phyloP scores from a whole-genome alignment of 768 basidiomycete species.

The Pulveroboletus ravenelii region DNA sequence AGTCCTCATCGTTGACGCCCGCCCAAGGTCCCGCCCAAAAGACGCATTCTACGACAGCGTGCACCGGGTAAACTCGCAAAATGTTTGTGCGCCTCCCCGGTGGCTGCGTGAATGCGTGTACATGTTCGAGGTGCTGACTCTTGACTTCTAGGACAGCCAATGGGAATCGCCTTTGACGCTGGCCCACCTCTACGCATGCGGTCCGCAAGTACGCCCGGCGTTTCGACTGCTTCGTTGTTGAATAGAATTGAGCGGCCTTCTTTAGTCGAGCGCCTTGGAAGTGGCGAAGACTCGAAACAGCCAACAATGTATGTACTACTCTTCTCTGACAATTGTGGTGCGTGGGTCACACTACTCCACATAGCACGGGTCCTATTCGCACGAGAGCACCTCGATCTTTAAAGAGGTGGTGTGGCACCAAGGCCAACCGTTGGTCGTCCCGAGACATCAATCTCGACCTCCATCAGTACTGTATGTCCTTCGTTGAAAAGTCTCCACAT shows the following conservation, averaged over 20 bases:
- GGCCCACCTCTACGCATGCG: slow-evolving; percentile 43
- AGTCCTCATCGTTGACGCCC: too few relatives aligned
- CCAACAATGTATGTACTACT: slow-evolving; percentile 15
- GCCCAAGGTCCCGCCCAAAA: too few relatives aligned
- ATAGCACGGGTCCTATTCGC: slow-evolving; percentile 44
- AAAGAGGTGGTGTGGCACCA: slow-evolving; percentile 7
- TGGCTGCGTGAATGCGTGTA: not conserved
- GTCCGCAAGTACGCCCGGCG: slow-evolving; percentile 40
- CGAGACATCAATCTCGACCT: slow-evolving; percentile 18
- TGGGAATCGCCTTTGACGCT: slow-evolving; percentile 63
- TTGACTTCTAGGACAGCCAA: slow-evolving; percentile 62
- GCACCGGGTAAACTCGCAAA: slow-evolving; percentile 71
- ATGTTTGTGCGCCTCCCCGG: slow-evolving; percentile 41
- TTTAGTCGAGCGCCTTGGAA: slow-evolving; percentile 59
- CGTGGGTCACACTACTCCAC: not conserved
- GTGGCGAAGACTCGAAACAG: slow-evolving; percentile 34
- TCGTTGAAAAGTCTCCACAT: slow-evolving; percentile 14
- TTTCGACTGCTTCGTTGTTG: slow-evolving; percentile 55
- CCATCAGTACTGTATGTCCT: slow-evolving; percentile 19
- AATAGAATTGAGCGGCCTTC: slow-evolving; percentile 74
- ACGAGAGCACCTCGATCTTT: slow-evolving; percentile 24
- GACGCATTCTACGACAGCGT: too few relatives aligned
- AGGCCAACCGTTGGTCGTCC: slow-evolving; percentile 29
- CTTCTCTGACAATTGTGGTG: not conserved
- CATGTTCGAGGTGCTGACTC: not conserved